Base-by-base conservation (phyloP, 2,329 filamentous ascomycete genomes). In the Fusarium sp. region DNA sequence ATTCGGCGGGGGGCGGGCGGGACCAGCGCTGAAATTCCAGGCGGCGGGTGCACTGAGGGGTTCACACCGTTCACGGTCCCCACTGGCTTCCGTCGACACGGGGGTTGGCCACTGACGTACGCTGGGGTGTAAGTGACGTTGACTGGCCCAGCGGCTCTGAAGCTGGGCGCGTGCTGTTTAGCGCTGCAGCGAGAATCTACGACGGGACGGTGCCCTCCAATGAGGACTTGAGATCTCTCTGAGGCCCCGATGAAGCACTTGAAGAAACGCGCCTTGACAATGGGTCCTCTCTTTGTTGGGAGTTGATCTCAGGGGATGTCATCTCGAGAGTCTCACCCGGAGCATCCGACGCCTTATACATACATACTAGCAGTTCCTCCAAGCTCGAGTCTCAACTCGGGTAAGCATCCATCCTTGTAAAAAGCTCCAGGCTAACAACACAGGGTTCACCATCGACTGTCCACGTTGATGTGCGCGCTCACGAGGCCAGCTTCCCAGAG, bases 71-170 rank as follows among this genome's bases (percentile, higher is more conserved):
- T 35, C 25, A 36, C 52, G 29, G 33, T 47, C 42, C 58, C 38
- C 52, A 50, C 66, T 60, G 62, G 62, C 33, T 35, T 56, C 35
- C 25, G 59, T 63, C 65, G 40, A 33, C 33, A 47, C 42, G 42
- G 27, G 69, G 69, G 63, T 57, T 75, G 70, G 71, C 71, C 73
- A 66, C 73, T 71, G 70, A 74, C 73, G 66, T 74, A 73, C 47
- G 36, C 45, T 40, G 33, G 40, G 64, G 65, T 40, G 29, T 50
- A 38, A 57, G 59, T 76, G 73, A 69, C 64, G 66, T 71, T 76
- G 56, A 74, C 64, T 71, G 70, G 70, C 33, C 70, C 13, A 54
- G 45, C 64, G 63, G 60, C 58, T 47, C 38, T 57, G 35, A 61
- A 61, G 18, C 40, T 36, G 29, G 59, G 42, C 40, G 59, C n/a